These are phyloP conservation scores for Emydomyces testavorans DNA, from an alignment of 2,329 filamentous ascomycete genomes.

Conservation along the genomic window DNA sequence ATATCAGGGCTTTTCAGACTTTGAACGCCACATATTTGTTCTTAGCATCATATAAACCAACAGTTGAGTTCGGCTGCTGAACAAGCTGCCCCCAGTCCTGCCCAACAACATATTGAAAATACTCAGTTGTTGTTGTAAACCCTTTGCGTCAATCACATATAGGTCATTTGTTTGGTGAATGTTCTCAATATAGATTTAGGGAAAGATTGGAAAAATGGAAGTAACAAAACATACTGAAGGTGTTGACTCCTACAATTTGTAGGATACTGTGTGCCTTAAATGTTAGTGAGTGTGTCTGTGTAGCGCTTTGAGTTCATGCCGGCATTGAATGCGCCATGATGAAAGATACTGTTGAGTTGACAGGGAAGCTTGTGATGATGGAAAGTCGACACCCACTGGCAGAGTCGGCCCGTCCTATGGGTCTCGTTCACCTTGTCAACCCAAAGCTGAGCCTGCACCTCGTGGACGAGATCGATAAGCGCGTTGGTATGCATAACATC, in stretches of 20 bases:
- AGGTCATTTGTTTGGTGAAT: conserved; percentile 16
- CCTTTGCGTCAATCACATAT: conserved; percentile 21
- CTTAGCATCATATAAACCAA: conserved; percentile 19
- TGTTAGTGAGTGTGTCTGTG: conserved; percentile 23
- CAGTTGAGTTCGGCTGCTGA: conserved; percentile 26
- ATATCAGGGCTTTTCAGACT: conserved; percentile 22
- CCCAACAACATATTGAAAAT: conserved; percentile 25
- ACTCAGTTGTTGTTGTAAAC: conserved; percentile 25
- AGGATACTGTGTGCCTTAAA: conserved; percentile 27
- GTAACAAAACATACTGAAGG: conserved; percentile 18
- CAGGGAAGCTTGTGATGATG: conserved; percentile 24
- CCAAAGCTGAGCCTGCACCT: conserved; percentile 19
- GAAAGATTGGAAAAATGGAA: conserved; percentile 9
- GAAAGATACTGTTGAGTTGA: conserved; percentile 24
- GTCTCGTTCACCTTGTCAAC: conserved; percentile 20
- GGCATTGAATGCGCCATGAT: conserved; percentile 26
- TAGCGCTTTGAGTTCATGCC: conserved; percentile 26
- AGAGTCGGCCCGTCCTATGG: conserved; percentile 18
- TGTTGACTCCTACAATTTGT: conserved; percentile 25
- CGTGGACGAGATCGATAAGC: conserved; percentile 18
- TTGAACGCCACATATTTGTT: conserved; percentile 25
- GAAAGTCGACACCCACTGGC: conserved; percentile 27
- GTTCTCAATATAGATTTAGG: conserved; percentile 10
- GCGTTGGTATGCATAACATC: conserved; percentile 21
- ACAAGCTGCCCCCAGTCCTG: conserved; percentile 29